Base-by-base conservation (phyloP, 2,329 filamentous ascomycete genomes). In the Verticillium longisporum region DNA sequence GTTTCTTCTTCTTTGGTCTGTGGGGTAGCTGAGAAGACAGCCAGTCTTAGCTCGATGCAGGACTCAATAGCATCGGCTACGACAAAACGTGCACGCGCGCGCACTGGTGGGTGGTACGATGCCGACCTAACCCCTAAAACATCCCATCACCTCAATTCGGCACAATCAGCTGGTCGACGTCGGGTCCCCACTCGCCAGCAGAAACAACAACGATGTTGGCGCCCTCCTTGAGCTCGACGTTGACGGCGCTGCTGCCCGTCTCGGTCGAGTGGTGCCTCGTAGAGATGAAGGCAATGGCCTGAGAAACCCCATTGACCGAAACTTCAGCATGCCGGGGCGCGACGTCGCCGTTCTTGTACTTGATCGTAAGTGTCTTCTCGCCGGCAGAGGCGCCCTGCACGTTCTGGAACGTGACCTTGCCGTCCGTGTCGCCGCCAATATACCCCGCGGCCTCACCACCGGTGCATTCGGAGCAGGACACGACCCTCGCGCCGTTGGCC, bases 331-430 rank as follows among this genome's bases (percentile, higher is more conserved):
- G 81, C 33, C 86, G 71, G 64, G 84, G 78, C 0, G 68, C 68
- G 0, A 66, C 77, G 64, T 88, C 83, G 0, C 83, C 83, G 61
- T 88, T 88, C 14, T 78, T 68, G 67, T 84, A 83, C 65, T 82
- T 78, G 59, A 88, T 77, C 1, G 80, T 72, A 10, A 88, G 72
- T 0, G 84, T 86, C 0, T 77, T 82, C 13, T 75, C 68, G 0
- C 77, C 79, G 0, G 77, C 72, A 0, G 70, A 75, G 1, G 74
- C 71, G 56, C 78, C 80, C 15, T 71, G 72, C 2, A 87, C 75
- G 0, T 68, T 67, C 1, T 62, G 34, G 57, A 88, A 82, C 0
- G 77, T 77, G 2, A 85, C 72, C 0, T 73, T 78, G 0, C 81
- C 82, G 0, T 71, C 73, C 0, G 73, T 67, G 0, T 75, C 69